Base-by-base conservation (phyloP, 768 basidiomycete genomes). In the Mycena maculata region DNA sequence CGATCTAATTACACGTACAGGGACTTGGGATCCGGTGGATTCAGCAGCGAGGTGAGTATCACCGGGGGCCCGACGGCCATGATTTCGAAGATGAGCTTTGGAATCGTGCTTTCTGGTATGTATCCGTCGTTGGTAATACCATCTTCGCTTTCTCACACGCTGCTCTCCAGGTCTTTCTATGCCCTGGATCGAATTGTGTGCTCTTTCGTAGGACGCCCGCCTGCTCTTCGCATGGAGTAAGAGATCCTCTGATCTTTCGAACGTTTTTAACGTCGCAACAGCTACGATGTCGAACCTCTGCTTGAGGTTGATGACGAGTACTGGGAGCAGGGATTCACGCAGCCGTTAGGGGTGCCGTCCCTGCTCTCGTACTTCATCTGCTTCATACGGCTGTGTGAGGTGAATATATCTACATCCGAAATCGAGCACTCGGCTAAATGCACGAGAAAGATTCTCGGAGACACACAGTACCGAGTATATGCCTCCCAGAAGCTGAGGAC, bases 241-340 rank as follows among this genome's bases (percentile, higher is more conserved):
- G 84, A 22, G 75, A 61, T 25, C 23, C 48, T n/a, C n/a, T n/a
- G 18, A 3, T 18, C 13, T 36, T 60, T 30, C 41, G 20, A 10
- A 58, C 31, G 8, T 7, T 36, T 13, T 30, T 60, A 31, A 44
- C n/a, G 16, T 55, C 30, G 33, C 11, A 8, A 28, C 53, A 86
- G 86, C 68, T 86, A 87, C 69, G 87, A 88, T 65, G 79, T 84
- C 11, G 86, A 87, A 53, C 76, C 83, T 5, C 84, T 84, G 33
- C 83, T 86, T n/a, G 85, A 88, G 68, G 76, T 78, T 63, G 78
- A 81, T 63, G 88, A 90, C 70, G 87, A 89, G 47, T 89, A 84
- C 59, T 90, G 88, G 87, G 78, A 77, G 11, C 74, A 59, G 83
- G 83, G 69, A 20, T 86, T 84, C 74, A 78, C 80, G 47, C 87